phyloP scores from a whole-genome alignment of 2,329 filamentous ascomycete species.

The Xylariaceae sp. region DNA sequence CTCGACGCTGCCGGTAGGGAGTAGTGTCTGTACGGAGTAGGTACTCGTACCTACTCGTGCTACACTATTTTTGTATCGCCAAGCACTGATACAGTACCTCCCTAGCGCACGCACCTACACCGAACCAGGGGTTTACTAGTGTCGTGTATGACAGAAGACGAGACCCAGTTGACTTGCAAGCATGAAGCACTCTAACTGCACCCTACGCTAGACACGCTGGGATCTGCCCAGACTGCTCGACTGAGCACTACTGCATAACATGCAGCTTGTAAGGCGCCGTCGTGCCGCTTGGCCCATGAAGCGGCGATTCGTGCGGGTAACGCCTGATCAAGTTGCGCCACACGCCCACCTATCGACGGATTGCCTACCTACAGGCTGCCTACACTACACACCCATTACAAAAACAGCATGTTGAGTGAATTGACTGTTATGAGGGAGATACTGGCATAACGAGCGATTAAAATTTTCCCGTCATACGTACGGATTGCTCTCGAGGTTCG shows the following conservation, averaged over 20 bases:
- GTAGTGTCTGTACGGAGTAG: not conserved
- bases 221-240: not conserved
- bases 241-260: conserved; percentile 20
- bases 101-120: not conserved
- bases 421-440: conserved; percentile 1
- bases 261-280: conserved; percentile 25
- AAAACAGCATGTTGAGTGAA: not conserved
- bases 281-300: conserved; percentile 22
- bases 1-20: not conserved
- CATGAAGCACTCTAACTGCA: not conserved
- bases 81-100: not conserved
- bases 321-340: not conserved
- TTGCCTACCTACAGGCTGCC: not conserved
- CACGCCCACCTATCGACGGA: conserved; percentile 5
- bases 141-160: not conserved
- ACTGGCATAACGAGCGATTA: conserved; percentile 7
- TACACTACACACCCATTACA: conserved; percentile 10
- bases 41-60: not conserved
- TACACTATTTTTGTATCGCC: conserved; percentile 10
- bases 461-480: conserved; percentile 12
- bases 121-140: not conserved
- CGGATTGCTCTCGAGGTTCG: not conserved
- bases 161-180: not conserved
- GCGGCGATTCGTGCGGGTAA: conserved; percentile 17
- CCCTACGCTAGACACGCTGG: not conserved